Conservation (phyloP, 1,284 basidiomycete species). For the Earliella scabrosa region DNA sequence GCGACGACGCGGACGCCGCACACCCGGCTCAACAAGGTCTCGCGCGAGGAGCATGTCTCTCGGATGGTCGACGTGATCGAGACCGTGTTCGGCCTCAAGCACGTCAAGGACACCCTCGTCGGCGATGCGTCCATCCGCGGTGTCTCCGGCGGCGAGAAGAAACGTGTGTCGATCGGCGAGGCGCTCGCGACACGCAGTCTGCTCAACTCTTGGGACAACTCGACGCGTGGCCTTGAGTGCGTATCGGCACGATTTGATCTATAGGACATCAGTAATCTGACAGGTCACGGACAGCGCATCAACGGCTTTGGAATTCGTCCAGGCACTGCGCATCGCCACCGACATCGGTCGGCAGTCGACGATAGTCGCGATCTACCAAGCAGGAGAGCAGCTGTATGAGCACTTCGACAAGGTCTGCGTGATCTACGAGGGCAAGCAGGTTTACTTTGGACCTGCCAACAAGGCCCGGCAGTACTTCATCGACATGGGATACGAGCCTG, state of each 20-base stretch:
- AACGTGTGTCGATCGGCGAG: constrained; percentile 80
- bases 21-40: constrained; percentile 44
- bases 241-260: constrained; percentile 33
- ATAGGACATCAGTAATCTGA: too few species aligned
- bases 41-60: constrained; percentile 52
- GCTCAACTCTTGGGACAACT: constrained; percentile 78
- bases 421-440: constrained; percentile 65
- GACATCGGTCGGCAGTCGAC: constrained; percentile 55
- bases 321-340: constrained; percentile 57
- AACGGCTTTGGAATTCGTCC: constrained; percentile 63
- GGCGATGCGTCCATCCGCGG: constrained; percentile 80
- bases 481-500: constrained; percentile 62
- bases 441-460: constrained; percentile 60
- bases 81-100: constrained; percentile 76
- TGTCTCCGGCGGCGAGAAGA: constrained; percentile 83
- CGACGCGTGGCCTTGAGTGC: constrained; percentile 50
- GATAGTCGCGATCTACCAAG: constrained; percentile 67
- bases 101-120: constrained; percentile 61
- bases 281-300: too few species aligned
- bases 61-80: constrained; percentile 57
- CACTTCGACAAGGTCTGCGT: constrained; percentile 70
- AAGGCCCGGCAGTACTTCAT: constrained; percentile 64
- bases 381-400: constrained; percentile 50
- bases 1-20: constrained; percentile 63
- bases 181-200: constrained; percentile 61